phyloP scores from a whole-genome alignment of 495 filamentous ascomycete species.

The Elaphomyces granulatus region DNA sequence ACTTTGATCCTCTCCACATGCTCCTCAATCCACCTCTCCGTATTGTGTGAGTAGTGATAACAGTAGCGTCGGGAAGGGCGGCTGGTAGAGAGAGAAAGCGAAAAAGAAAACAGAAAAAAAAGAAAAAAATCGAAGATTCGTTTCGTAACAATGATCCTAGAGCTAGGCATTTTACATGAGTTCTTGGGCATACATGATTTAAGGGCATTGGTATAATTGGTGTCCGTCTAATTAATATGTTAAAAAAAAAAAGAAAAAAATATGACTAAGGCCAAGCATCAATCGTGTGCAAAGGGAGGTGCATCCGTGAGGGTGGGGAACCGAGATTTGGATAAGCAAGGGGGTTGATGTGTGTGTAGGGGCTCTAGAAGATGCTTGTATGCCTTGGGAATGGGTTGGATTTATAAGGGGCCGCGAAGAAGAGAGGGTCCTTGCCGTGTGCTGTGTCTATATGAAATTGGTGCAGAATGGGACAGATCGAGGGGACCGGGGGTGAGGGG shows the following conservation, averaged over 20 bases:
- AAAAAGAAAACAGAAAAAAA: too few species aligned
- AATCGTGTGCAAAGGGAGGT: conserved; percentile 1
- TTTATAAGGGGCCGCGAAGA: conserved; percentile 4
- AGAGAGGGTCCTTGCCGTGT: background rate
- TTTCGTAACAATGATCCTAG: conserved; percentile 27
- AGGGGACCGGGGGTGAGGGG: conserved; percentile 2
- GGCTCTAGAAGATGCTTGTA: conserved; percentile 19
- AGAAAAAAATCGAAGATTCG: conserved; percentile 3
- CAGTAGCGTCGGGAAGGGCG: background rate
- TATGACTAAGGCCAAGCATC: conserved; percentile 2
- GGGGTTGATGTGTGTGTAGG: conserved; percentile 21
- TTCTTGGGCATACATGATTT: conserved; percentile 37
- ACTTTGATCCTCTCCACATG: background rate
- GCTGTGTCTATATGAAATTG: background rate
- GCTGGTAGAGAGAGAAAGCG: too few species aligned
- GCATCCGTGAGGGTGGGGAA: background rate
- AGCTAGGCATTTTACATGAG: conserved; percentile 34
- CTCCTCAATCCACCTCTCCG: background rate
- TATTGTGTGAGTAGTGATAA: background rate
- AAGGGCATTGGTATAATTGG: conserved; percentile 20
- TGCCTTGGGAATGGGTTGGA: conserved; percentile 11
- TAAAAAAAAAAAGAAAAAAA: conserved; percentile 10
- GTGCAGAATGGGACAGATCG: conserved; percentile 5
- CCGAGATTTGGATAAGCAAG: conserved; percentile 10
- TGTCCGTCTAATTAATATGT: conserved; percentile 35